A percentile compares a stretch with the other conserved stretches of the same genome.
These are phyloP conservation scores for Pistacia integerrima DNA, from an alignment of 345 rosid genomes.

Conservation along the genomic window DNA sequence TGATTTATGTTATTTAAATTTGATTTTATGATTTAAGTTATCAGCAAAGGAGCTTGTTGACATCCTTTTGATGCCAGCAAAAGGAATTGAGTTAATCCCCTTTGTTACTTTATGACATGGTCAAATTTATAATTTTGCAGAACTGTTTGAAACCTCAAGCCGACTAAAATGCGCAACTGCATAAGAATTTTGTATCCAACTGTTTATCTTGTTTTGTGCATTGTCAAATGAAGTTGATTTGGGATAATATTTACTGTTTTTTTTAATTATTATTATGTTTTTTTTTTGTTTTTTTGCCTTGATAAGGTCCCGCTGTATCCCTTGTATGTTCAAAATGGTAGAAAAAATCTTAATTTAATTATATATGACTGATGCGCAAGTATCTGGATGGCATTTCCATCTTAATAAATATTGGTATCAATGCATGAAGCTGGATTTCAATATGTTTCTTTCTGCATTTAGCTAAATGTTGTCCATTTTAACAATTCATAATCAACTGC, in stretches of 20 bases:
- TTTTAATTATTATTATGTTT: no score
- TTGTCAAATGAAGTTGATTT: background rate
- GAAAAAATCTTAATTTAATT: background rate
- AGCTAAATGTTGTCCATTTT: background rate
- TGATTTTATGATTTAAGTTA: background rate
- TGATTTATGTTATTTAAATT: background rate
- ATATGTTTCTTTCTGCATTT: background rate
- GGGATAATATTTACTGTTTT: no score
- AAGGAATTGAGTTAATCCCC: background rate
- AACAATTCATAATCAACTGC: background rate
- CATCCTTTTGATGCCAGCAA: conserved; percentile 6
- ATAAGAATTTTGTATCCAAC: background rate
- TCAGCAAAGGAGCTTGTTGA: background rate
- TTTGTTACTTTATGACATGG: background rate
- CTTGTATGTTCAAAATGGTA: background rate
- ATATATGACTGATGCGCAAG: background rate
- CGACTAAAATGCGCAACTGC: background rate
- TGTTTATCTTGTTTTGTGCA: background rate
- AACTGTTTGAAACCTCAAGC: background rate
- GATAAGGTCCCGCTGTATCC: background rate
- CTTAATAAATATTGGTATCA: background rate
- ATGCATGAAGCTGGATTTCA: background rate
- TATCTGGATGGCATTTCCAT: conserved; percentile 1
- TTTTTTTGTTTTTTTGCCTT: no score
- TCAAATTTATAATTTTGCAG: background rate